These are phyloP conservation scores for Coemansia sp. DNA, from an alignment of 192 early-diverging fungal species.

Conservation along the genomic window DNA sequence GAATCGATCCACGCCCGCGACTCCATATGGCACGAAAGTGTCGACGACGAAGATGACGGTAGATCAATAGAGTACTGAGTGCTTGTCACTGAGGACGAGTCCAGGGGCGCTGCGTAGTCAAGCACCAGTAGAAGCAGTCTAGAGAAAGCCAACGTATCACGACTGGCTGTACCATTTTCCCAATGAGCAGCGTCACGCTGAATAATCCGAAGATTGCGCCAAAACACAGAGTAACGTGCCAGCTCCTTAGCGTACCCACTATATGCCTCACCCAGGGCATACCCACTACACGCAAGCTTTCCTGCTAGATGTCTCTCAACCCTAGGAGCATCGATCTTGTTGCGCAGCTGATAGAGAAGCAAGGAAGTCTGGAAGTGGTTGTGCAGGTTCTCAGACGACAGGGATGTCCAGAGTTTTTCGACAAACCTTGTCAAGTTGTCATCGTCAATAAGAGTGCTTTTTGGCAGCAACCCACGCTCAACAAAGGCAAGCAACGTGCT, in stretches of 20 bases:
- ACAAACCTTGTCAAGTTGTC: slow-evolving; percentile 21
- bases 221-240: slow-evolving; percentile 36
- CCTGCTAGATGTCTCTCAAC: slow-evolving; percentile 40
- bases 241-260: slow-evolving; percentile 18
- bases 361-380: slow-evolving; percentile 66
- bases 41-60: background rate
- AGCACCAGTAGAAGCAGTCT: slow-evolving; percentile 79
- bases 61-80: background rate
- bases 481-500: slow-evolving; percentile 34
- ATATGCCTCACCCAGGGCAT: background rate
- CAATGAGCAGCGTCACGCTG: slow-evolving; percentile 9
- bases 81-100: slow-evolving; percentile 22
- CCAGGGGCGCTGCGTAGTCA: slow-evolving; percentile 49
- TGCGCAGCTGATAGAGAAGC: slow-evolving; percentile 65
- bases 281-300: slow-evolving; percentile 11
- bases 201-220: slow-evolving; percentile 36
- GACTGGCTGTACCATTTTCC: background rate
- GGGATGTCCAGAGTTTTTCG: slow-evolving; percentile 65
- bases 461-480: slow-evolving; percentile 16
- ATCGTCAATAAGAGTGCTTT: background rate
- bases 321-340: slow-evolving; percentile 16
- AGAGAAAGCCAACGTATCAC: slow-evolving; percentile 59
- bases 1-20: slow-evolving; percentile 45
- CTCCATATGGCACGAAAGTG: slow-evolving; percentile 14
- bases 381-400: slow-evolving; percentile 57